Evolutionary conservation across 306 rosid genomes (phyloP).

Genomic region (Dryas alaskensis): DNA sequence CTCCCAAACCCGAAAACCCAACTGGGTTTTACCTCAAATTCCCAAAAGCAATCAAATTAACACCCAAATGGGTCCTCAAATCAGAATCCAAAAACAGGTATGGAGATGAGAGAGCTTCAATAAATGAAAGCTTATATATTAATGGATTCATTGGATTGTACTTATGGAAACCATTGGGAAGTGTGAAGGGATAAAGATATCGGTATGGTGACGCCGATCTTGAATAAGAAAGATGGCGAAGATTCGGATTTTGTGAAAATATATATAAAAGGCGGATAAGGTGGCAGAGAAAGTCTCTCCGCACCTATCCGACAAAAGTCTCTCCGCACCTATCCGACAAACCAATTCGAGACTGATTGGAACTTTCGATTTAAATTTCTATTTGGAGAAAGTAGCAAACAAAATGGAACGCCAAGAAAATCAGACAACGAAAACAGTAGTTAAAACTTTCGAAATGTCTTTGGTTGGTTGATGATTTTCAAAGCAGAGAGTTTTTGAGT

Average conservation of each 20-base stretch:
- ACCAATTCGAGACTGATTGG: not conserved
- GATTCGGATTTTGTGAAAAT: not conserved
- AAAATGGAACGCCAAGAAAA: not conserved
- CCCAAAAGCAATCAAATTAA: not conserved
- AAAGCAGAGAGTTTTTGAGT: not conserved
- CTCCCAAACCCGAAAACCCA: not conserved
- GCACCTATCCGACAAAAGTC: constrained; percentile 11
- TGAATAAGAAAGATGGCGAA: constrained; percentile 14
- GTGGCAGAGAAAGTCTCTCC: not conserved
- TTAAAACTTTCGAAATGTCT: not conserved
- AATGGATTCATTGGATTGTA: not conserved
- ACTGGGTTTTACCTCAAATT: not conserved
- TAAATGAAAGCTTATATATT: not conserved
- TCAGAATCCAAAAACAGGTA: not conserved
- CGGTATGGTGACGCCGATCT: constrained; percentile 29
- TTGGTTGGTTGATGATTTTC: not conserved
- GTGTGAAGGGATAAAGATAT: constrained; percentile 36
- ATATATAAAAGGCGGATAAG: not conserved
- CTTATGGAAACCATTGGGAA: constrained; percentile 23
- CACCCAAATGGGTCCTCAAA: not conserved
- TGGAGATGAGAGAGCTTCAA: too few relatives aligned
- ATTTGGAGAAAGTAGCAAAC: not conserved
- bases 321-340: constrained; percentile 9
- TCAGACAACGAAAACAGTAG: too few relatives aligned
- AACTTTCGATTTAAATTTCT: not conserved